Evolutionary conservation across 805 yeast species (phyloP).

Genomic region (Candida pseudoglaebosa): DNA sequence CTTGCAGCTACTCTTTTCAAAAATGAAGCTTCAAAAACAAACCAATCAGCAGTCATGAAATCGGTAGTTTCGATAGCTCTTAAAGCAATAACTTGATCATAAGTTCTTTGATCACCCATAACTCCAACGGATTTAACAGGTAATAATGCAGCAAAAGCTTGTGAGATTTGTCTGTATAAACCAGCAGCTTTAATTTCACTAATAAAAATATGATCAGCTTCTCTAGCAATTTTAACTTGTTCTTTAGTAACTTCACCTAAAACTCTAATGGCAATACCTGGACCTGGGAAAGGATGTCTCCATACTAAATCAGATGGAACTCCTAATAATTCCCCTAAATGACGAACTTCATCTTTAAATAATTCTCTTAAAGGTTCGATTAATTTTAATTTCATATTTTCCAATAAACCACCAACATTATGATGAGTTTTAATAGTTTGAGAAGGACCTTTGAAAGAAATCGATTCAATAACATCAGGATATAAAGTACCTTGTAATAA

Average conservation of each 20-base stretch:
- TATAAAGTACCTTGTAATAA: conserved; percentile 95
- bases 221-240: conserved; percentile 95
- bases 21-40: conserved; percentile 84
- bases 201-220: conserved; percentile 93
- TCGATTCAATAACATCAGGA: conserved; percentile 98
- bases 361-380: conserved; percentile 98
- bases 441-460: conserved; percentile 98
- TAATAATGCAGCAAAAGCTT: conserved; percentile 94
- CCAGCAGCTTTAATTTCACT: conserved; percentile 95
- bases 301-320: conserved; percentile 96
- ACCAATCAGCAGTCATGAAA: conserved; percentile 99
- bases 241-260: conserved; percentile 92
- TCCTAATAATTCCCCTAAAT: conserved; percentile 89
- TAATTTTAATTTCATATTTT: conserved; percentile 96
- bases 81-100: conserved; percentile 97
- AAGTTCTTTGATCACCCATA: conserved; percentile 99
- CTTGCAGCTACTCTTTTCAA: conserved; percentile 90
- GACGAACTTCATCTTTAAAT: conserved; percentile 98
- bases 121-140: conserved; percentile 99
- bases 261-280: conserved; percentile 98
- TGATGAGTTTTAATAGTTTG: conserved; percentile 99
- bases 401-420: conserved; percentile 97
- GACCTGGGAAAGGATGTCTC: conserved; percentile 99
- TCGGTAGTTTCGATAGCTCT: conserved; percentile 97
- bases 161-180: conserved; percentile 86